Percentiles rank a stretch among this genome's conserved stretches.
These are phyloP conservation scores for Fusarium succisae DNA, from an alignment of 2,329 filamentous ascomycete genomes.

Conservation along the genomic window DNA sequence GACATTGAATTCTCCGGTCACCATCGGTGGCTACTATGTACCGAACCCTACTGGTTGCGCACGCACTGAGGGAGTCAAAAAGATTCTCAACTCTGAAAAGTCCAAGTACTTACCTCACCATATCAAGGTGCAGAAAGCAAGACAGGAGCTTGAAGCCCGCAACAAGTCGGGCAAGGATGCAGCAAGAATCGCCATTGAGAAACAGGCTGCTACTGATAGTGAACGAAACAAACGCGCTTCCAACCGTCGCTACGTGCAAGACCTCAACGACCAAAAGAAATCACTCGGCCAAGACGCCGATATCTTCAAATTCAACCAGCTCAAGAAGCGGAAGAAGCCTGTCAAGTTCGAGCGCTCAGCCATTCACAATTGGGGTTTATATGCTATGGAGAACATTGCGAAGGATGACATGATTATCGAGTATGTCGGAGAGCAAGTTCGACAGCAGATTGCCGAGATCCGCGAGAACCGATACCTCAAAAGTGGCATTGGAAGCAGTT, in stretches of 20 bases:
- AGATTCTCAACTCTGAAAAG: slow-evolving; percentile 96
- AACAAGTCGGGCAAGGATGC: slow-evolving; percentile 75
- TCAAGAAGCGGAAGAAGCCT: slow-evolving; percentile 99
- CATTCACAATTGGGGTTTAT: slow-evolving; percentile 98
- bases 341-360: slow-evolving; percentile 97
- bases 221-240: slow-evolving; percentile 95
- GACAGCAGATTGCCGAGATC: slow-evolving; percentile 97
- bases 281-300: slow-evolving; percentile 85
- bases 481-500: slow-evolving; percentile 96
- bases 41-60: slow-evolving; percentile 86
- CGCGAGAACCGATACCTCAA: slow-evolving; percentile 92
- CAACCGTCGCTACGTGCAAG: slow-evolving; percentile 92
- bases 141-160: slow-evolving; percentile 88
- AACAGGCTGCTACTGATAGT: slow-evolving; percentile 84
- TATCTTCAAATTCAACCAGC: slow-evolving; percentile 95
- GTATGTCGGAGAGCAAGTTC: slow-evolving; percentile 97
- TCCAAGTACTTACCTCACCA: slow-evolving; percentile 98
- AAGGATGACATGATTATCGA: slow-evolving; percentile 99
- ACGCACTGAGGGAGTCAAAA: slow-evolving; percentile 91
- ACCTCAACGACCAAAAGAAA: slow-evolving; percentile 95
- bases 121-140: slow-evolving; percentile 91
- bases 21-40: slow-evolving; percentile 78
- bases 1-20: slow-evolving; percentile 46
- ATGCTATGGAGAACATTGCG: slow-evolving; percentile 96
- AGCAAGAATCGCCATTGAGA: slow-evolving; percentile 79